phyloP scores from a whole-genome alignment of 106 monocot species.

The Dendrobium nobile region DNA sequence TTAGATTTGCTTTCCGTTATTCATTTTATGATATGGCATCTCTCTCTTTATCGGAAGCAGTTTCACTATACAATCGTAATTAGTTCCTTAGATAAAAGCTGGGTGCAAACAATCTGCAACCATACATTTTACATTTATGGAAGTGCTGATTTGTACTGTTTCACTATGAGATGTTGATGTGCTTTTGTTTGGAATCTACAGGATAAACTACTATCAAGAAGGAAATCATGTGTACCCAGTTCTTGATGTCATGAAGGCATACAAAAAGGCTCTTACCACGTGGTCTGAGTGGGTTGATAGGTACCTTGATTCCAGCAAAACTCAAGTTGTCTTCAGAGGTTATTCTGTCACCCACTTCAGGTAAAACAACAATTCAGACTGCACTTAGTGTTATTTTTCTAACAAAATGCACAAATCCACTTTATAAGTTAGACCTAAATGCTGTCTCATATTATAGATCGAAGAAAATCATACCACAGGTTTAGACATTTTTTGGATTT shows the following conservation, averaged over 20 bases:
- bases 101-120: neutral
- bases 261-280: constrained; percentile 67
- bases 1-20: constrained; percentile 10
- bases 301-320: constrained; percentile 65
- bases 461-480: too few species aligned
- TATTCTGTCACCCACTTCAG: constrained; percentile 87
- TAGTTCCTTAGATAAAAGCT: neutral
- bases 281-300: constrained; percentile 88
- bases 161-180: neutral
- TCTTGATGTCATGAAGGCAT: constrained; percentile 71
- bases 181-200: constrained; percentile 20
- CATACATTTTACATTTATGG: neutral
- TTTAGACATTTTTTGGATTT: too few species aligned
- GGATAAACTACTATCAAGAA: constrained; percentile 88
- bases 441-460: too few species aligned
- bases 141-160: neutral
- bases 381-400: neutral
- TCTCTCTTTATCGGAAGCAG: neutral
- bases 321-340: constrained; percentile 79
- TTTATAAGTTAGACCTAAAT: too few species aligned
- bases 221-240: constrained; percentile 67
- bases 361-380: constrained; percentile 22
- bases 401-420: neutral
- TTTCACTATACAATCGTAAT: neutral
- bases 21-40: neutral